A percentile compares a stretch with the other conserved stretches of the same genome.
These are phyloP conservation scores for Annulohypoxylon bovei DNA, from an alignment of 495 filamentous ascomycete genomes.

Conservation along the genomic window DNA sequence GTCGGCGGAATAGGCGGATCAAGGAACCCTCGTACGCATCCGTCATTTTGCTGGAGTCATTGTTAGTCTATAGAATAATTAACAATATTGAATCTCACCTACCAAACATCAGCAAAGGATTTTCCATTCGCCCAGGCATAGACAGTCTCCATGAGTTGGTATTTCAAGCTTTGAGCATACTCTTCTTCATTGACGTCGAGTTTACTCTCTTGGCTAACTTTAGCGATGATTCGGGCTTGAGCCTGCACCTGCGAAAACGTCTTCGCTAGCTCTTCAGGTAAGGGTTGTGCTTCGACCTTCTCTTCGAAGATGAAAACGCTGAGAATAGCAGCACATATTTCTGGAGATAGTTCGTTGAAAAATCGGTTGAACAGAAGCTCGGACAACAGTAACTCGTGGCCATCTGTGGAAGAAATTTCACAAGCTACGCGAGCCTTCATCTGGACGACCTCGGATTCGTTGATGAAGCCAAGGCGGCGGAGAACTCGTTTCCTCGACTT, in stretches of 20 bases:
- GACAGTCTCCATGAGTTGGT: constrained; percentile 95
- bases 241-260: constrained; percentile 85
- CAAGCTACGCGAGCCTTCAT: constrained; percentile 96
- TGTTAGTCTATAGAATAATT: neutral
- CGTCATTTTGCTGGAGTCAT: constrained; percentile 83
- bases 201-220: constrained; percentile 93
- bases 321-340: constrained; percentile 83
- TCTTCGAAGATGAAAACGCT: constrained; percentile 98
- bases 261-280: constrained; percentile 85
- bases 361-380: constrained; percentile 96
- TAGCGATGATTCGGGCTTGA: constrained; percentile 86
- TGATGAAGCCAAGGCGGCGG: constrained; percentile 93
- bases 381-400: constrained; percentile 84
- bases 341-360: constrained; percentile 93
- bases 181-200: constrained; percentile 90
- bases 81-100: constrained; percentile 50
- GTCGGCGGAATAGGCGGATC: constrained; percentile 92
- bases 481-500: constrained; percentile 97
- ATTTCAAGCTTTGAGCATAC: constrained; percentile 87
- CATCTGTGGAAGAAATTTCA: constrained; percentile 90
- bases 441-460: constrained; percentile 91
- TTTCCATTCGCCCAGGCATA: constrained; percentile 93
- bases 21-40: constrained; percentile 96
- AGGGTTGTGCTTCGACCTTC: constrained; percentile 76
- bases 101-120: constrained; percentile 96